A percentile compares a stretch with the other conserved stretches of the same genome.
These are phyloP conservation scores for Pythium periplocum DNA, from an alignment of 352 stramenopile species.

Conservation along the genomic window DNA sequence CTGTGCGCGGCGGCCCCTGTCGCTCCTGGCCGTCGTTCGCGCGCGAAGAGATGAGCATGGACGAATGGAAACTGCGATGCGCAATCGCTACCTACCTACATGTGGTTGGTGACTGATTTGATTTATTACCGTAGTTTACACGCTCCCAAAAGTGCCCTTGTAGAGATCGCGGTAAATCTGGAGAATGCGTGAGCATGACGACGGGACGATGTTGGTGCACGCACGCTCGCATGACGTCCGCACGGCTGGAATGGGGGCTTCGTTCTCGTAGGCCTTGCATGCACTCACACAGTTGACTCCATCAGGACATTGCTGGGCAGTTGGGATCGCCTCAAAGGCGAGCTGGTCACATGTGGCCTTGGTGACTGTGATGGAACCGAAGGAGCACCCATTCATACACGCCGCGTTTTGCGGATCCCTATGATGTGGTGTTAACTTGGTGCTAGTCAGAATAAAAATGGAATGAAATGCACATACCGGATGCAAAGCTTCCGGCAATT, in stretches of 20 bases:
- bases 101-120: too few species aligned
- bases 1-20: too few species aligned
- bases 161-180: constrained; percentile 63
- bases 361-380: constrained; percentile 63
- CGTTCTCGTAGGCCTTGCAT: constrained; percentile 54
- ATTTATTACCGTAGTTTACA: too few species aligned
- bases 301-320: constrained; percentile 37
- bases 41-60: too few species aligned
- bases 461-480: constrained; percentile 19
- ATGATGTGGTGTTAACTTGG: background rate
- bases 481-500: constrained; percentile 60
- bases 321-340: constrained; percentile 18
- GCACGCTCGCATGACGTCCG: constrained; percentile 46
- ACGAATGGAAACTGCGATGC: too few species aligned
- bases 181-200: constrained; percentile 53
- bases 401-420: constrained; percentile 55
- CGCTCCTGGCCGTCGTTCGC: too few species aligned
- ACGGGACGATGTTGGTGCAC: constrained; percentile 55
- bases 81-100: too few species aligned
- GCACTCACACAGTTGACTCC: constrained; percentile 52
- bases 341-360: constrained; percentile 63
- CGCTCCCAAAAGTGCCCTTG: constrained; percentile 8
- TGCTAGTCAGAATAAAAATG: background rate
- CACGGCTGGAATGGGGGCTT: constrained; percentile 39
- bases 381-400: constrained; percentile 77